Evolutionary conservation across 1,139 yeast genomes (phyloP), one percentile per base, ranked within the genome.

Genomic region (Candida tunisiensis): DNA sequence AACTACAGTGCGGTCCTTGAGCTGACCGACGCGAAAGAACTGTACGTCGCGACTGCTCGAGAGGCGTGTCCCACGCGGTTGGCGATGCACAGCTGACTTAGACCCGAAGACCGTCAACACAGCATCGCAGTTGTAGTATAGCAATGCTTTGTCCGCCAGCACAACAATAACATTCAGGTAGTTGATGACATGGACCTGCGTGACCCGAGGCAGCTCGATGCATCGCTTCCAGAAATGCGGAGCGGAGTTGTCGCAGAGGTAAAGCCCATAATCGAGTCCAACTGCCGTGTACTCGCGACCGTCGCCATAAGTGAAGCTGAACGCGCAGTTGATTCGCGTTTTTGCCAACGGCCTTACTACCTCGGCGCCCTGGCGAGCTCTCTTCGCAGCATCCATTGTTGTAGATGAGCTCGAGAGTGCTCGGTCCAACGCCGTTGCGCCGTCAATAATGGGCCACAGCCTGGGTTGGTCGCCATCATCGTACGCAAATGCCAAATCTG

Each of bases 401-500:
- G n/a, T n/a, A n/a, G n/a, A n/a, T n/a, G n/a, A n/a, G n/a, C n/a
- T n/a, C n/a, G 47, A 44, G 20, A 65, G 44, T 4, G 71, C 67
- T 5, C 60, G 47, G 34, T 71, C 73, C 14, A 78, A 47, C 1
- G 74, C 77, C 18, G 80, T 79, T 11, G 66, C 63, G n/a, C 67
- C 62, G 0, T 74, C 63, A 31, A 70, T 64, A 2, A 73, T 55
- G 3, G 78, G 83, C 24, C n/a, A n/a, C n/a, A 77, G 46, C 36
- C 68, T 70, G 0, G 78, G 66, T n/a, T 62, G 57, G 27, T 60
- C 64, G 7, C 58, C 50, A 5, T 57, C 61, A 13, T 71, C 78
- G 45, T 75, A 78, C 1, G 72, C 75, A 51, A 79, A 79, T 30
- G 64, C 64, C 17, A 66, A 58, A 37, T 71, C 74, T 6, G 78